Evolutionary conservation across 352 stramenopile genomes (phyloP), one percentile per base, ranked within the genome.

Genomic region (Phytopythium litorale): DNA sequence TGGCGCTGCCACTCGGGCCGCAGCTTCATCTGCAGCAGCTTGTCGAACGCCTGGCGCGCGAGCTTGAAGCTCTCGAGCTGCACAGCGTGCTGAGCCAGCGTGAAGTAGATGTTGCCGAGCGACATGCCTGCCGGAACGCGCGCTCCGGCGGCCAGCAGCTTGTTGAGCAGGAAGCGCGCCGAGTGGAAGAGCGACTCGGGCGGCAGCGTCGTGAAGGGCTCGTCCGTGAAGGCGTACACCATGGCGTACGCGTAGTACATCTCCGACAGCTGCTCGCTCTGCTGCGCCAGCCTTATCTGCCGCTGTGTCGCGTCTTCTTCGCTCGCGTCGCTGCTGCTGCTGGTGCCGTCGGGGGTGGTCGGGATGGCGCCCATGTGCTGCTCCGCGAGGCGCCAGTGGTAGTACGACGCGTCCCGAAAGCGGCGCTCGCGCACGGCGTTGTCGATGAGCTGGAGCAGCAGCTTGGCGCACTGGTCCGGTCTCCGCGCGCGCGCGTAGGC

Each of bases 161-260:
- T 87, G 72, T 99, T 99, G 37, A 98, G 74, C 28, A 99, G 71
- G 45, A 98, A 98, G 6, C 84, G 77, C 33, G 92, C 91, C 19
- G 91, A 88, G 62, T 98, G 88, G 55, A 98, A 98, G 18, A 98
- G 74, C 37, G 93, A 75, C 60, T 98, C 91, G 0, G 96, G 89
- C 51, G 95, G 75, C 35, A 97, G 69, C 18, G 75, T 96, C 37
- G 91, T 98, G 72, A 98, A 99, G 11, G 96, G 96, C 62, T 98
- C 94, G 35, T 97, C 90, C 2, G 94, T 98, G 80, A 95, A 98
- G 3, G 79, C 75, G 64, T 96, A 97, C 33, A 99, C 81, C 80
- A 91, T 82, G 33, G 89, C 72, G 72, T 98, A 98, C 7, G 92
- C 92, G 61, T 95, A 98, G 76, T 99, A 98, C 28, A 97, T 67